Conservation (phyloP, 352 stramenopile genomes). For the Globisporangium cylindrosporum region DNA sequence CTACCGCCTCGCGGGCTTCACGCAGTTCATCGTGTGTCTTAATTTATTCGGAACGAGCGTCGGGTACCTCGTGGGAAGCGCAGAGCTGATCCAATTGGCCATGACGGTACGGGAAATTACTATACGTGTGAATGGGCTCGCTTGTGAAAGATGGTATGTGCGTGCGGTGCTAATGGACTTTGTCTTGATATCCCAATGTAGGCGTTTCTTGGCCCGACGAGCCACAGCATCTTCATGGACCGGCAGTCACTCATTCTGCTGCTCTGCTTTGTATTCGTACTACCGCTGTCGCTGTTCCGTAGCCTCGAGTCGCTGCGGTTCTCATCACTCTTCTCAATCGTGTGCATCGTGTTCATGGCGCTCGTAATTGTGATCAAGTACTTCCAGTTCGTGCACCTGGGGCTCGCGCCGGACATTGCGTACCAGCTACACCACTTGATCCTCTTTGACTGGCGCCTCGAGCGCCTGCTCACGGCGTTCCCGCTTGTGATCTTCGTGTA, state of each 20-base stretch:
- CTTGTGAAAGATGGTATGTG: not conserved
- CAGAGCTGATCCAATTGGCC: constrained; percentile 70
- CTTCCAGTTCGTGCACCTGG: constrained; percentile 82
- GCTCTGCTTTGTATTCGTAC: constrained; percentile 57
- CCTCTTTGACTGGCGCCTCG: constrained; percentile 67
- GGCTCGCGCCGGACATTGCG: constrained; percentile 49
- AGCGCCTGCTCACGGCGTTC: constrained; percentile 61
- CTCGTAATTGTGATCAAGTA: constrained; percentile 89
- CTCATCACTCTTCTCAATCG: constrained; percentile 85
- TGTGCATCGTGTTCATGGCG: constrained; percentile 88
- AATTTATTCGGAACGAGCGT: constrained; percentile 89
- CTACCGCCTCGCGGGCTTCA: constrained; percentile 61
- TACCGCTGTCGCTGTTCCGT: constrained; percentile 79
- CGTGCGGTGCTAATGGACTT: not conserved
- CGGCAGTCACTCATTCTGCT: constrained; percentile 69
- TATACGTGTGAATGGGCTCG: not conserved
- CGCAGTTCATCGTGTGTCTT: constrained; percentile 75
- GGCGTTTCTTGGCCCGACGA: constrained; percentile 42
- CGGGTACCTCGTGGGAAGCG: constrained; percentile 78
- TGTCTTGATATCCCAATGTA: not conserved
- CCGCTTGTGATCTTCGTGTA: constrained; percentile 87
- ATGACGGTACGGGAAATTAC: constrained; percentile 32
- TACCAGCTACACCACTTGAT: constrained; percentile 76
- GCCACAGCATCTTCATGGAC: constrained; percentile 53
- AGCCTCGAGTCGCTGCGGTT: constrained; percentile 83